Evolutionary conservation across 2,329 filamentous ascomycete genomes (phyloP).

Genomic region (Alternaria novae-zelandiae): DNA sequence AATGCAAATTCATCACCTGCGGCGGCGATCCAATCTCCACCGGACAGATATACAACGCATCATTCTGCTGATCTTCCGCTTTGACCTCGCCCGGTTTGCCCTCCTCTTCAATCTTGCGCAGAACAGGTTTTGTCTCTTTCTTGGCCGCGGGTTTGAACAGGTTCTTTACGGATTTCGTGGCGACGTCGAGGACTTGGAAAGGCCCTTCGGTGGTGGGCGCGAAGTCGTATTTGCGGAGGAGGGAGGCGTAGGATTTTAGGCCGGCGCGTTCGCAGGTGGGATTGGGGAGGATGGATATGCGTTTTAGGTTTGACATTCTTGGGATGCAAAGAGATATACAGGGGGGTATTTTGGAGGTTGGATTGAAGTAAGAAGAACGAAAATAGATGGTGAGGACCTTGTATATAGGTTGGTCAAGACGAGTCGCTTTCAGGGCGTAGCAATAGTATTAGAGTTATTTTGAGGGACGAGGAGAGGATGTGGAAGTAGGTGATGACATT

Average conservation of each 20-base stretch:
- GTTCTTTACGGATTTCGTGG: slow-evolving; percentile 20
- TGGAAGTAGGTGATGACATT: too few species aligned
- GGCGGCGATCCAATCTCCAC: slow-evolving; percentile 69
- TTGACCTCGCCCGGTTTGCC: slow-evolving; percentile 57
- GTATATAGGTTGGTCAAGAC: neutral
- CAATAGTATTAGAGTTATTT: neutral
- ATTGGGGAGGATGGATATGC: slow-evolving; percentile 34
- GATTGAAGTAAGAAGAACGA: too few species aligned
- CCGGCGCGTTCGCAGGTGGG: slow-evolving; percentile 48
- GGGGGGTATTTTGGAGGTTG: too few species aligned
- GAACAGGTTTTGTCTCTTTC: neutral
- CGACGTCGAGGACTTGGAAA: slow-evolving; percentile 18
- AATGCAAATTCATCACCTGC: slow-evolving; percentile 66
- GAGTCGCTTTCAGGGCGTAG: neutral
- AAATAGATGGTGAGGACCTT: neutral
- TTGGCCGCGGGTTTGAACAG: slow-evolving; percentile 11
- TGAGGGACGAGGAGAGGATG: neutral
- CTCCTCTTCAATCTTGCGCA: slow-evolving; percentile 17
- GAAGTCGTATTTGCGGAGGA: slow-evolving; percentile 61
- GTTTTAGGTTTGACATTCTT: slow-evolving; percentile 24
- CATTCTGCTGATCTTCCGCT: slow-evolving; percentile 71
- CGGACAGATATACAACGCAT: slow-evolving; percentile 68
- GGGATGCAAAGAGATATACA: too few species aligned
- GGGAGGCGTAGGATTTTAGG: slow-evolving; percentile 67
- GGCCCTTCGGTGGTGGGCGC: slow-evolving; percentile 12